Conservation (phyloP, 257 asterid genomes). For the Echium plantagineum region DNA sequence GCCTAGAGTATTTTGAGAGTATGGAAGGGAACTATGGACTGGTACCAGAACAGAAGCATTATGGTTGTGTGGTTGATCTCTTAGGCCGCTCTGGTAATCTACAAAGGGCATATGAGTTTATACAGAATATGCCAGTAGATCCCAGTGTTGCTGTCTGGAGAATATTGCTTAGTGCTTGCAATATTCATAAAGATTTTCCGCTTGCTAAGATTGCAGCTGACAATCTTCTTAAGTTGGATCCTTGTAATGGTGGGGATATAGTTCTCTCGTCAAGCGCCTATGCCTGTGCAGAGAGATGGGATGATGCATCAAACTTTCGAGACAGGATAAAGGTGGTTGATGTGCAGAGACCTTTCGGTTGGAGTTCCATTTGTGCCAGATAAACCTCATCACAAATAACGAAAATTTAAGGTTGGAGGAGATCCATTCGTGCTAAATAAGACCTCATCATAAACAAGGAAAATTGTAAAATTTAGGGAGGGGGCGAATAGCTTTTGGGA, state of each 20-base stretch:
- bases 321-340: slow-evolving; percentile 18
- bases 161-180: slow-evolving; percentile 25
- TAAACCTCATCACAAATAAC: too few relatives aligned
- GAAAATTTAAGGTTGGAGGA: too few relatives aligned
- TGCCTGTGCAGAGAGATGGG: slow-evolving; percentile 30
- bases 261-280: slow-evolving; percentile 19
- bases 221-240: slow-evolving; percentile 27
- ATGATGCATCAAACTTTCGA: slow-evolving; percentile 22
- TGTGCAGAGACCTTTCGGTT: slow-evolving; percentile 25
- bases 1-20: slow-evolving; percentile 22
- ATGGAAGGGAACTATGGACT: slow-evolving; percentile 22
- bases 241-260: slow-evolving; percentile 22
- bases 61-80: slow-evolving; percentile 31
- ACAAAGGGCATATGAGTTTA: slow-evolving; percentile 23
- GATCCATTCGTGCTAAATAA: too few relatives aligned
- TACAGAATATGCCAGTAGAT: slow-evolving; percentile 16
- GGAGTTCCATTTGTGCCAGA: slow-evolving; percentile 30
- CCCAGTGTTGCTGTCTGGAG: slow-evolving; percentile 31
- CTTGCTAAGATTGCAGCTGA: slow-evolving; percentile 23
- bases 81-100: slow-evolving; percentile 27
- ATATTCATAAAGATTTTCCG: slow-evolving; percentile 18
- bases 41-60: slow-evolving; percentile 29
- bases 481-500: too few relatives aligned
- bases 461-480: too few relatives aligned
- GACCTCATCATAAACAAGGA: too few relatives aligned